Percentiles rank a stretch among this genome's conserved stretches.
Evolutionary conservation across 306 rosid genomes (phyloP).

Genomic region (Corylus heterophylla): DNA sequence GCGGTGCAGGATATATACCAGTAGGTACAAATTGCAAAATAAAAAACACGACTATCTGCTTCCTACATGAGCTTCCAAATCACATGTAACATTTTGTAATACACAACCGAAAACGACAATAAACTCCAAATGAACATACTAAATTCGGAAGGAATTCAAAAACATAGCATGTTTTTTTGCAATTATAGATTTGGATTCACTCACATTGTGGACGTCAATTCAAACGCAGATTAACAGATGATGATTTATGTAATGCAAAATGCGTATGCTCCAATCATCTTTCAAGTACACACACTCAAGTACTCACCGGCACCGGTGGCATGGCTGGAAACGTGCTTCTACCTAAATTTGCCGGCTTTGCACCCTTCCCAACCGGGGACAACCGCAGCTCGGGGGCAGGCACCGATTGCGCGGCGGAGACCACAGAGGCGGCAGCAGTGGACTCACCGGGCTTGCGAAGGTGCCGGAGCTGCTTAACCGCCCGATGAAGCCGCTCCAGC

Average conservation of each 20-base stretch:
- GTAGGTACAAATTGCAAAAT: no score
- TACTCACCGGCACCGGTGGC: conserved; percentile 51
- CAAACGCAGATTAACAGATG: no score
- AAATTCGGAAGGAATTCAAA: background rate
- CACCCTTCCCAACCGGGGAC: conserved; percentile 64
- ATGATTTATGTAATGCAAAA: background rate
- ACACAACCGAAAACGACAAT: background rate
- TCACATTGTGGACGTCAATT: no score
- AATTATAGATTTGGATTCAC: background rate
- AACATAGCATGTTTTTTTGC: background rate
- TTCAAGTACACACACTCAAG: conserved; percentile 14
- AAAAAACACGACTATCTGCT: background rate
- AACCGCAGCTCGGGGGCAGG: conserved; percentile 57
- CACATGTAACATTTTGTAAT: background rate
- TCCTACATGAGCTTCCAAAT: background rate
- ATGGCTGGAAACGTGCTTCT: conserved; percentile 47
- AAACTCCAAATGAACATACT: background rate
- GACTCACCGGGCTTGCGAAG: conserved; percentile 84
- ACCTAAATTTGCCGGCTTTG: conserved; percentile 42
- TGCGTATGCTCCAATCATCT: background rate
- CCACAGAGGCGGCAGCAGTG: conserved; percentile 38
- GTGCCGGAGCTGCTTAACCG: conserved; percentile 84
- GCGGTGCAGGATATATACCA: no score
- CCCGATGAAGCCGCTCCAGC: conserved; percentile 72
- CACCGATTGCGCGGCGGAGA: conserved; percentile 36